A percentile compares a stretch with the other conserved stretches of the same genome.
Conservation (phyloP, 768 basidiomycete genomes). For the Mycena belliarum region DNA sequence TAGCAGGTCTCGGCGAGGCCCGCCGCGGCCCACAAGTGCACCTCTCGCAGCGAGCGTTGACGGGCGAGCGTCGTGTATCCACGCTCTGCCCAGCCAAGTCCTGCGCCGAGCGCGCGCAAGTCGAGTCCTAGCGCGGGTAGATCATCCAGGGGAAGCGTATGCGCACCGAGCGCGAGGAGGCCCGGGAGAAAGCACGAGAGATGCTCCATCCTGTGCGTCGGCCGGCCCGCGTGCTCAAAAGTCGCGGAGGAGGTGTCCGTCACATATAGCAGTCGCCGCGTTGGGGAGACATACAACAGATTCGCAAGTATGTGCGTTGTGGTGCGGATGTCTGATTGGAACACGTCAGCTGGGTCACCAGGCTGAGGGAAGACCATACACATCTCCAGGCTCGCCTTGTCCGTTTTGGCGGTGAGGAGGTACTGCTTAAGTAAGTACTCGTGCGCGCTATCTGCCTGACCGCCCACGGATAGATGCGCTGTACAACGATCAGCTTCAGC, state of each 20-base stretch:
- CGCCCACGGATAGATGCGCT: constrained; percentile 60
- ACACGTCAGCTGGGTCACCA: background rate
- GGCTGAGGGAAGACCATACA: constrained; percentile 44
- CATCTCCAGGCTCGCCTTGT: constrained; percentile 61
- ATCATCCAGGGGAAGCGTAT: constrained; percentile 58
- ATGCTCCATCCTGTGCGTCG: constrained; percentile 65
- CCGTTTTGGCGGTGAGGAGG: constrained; percentile 62
- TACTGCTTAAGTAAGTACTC: constrained; percentile 80
- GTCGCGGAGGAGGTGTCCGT: constrained; percentile 47
- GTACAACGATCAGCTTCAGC: constrained; percentile 14
- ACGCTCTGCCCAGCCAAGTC: constrained; percentile 36
- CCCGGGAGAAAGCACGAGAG: constrained; percentile 80
- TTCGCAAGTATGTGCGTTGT: constrained; percentile 64
- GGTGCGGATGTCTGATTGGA: constrained; percentile 59
- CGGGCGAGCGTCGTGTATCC: constrained; percentile 38
- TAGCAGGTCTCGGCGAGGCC: constrained; percentile 75
- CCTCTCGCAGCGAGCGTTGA: constrained; percentile 53
- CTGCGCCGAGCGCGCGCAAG: constrained; percentile 41
- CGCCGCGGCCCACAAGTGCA: constrained; percentile 76
- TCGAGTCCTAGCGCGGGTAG: constrained; percentile 55
- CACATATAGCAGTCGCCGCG: constrained; percentile 66
- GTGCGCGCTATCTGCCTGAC: constrained; percentile 70
- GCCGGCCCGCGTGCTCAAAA: constrained; percentile 30
- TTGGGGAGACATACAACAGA: constrained; percentile 67
- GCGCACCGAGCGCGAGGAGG: constrained; percentile 68